Percentiles rank a stretch among this genome's conserved stretches.
Evolutionary conservation across 1,284 basidiomycete species (phyloP).

Genomic region (Uromyces viciae-fabae): DNA sequence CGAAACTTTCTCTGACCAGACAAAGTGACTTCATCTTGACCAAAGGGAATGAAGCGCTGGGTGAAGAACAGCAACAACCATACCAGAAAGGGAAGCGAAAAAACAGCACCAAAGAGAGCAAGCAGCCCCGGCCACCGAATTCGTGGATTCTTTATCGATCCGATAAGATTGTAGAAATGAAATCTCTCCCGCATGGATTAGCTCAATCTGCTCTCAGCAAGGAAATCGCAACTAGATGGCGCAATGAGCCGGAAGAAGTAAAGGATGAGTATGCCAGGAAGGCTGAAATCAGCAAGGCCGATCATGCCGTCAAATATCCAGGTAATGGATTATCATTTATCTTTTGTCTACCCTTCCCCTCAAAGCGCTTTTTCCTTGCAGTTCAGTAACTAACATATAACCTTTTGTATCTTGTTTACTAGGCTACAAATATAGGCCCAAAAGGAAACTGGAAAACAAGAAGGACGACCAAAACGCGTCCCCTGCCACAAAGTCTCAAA

Average conservation of each 20-base stretch:
- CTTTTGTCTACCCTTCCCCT: not conserved
- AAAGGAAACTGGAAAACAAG: too few species aligned
- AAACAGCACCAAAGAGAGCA: conserved; percentile 24
- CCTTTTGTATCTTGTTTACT: not conserved
- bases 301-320: conserved; percentile 42
- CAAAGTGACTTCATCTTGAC: not conserved
- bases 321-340: not conserved
- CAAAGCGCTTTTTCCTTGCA: not conserved
- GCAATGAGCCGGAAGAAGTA: conserved; percentile 29
- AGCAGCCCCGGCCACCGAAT: conserved; percentile 37
- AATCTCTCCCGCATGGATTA: conserved; percentile 13
- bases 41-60: not conserved
- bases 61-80: not conserved
- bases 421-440: conserved; percentile 37
- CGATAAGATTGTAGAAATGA: conserved; percentile 40
- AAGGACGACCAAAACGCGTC: not conserved
- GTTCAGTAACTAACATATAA: not conserved
- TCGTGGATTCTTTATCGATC: conserved; percentile 44
- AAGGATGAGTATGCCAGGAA: conserved; percentile 32
- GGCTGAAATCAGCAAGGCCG: conserved; percentile 40
- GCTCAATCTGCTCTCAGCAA: conserved; percentile 44
- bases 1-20: not conserved
- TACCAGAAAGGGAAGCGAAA: not conserved
- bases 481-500: not conserved
- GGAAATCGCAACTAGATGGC: conserved; percentile 43